Base-by-base conservation (phyloP, 2,329 filamentous ascomycete species). In the Ceratocystiopsis minuta region DNA sequence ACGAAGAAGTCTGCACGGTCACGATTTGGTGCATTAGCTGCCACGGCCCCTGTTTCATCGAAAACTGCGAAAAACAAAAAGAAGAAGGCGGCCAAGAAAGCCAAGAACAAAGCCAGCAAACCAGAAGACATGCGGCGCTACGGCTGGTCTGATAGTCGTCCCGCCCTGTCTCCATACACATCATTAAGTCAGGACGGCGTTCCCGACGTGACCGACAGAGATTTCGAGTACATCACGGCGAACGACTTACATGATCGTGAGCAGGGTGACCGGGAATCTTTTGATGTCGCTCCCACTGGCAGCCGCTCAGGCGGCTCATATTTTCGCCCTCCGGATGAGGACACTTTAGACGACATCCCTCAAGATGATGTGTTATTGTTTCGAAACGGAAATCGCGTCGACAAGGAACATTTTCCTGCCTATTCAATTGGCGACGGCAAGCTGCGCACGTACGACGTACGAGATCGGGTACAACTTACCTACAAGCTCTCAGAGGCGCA, bases 141-240 rank as follows among this genome's bases (percentile, higher is more conserved):
- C 55, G 64, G 66, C 47, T 71, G 66, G 62, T 62, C 63, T 11
- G 54, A 58, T 42, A 42, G 40, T 24, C 43, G 41, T 14, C 40
- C 41, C 41, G n/a, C 24, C 24, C 53, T 71, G 46, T 73, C 68
- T 39, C 68, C 68, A n/a, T 73, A 66, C 51, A 58, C 58, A 44
- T 67, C 68, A 45, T 49, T 61, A 15, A 57, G 61, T 34, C 50
- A 54, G 14, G 63, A 62, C 37, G 63, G 66, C 36, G 59, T 67
- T 11, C 68, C 75, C 17, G 36, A 43, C 49, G 76, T 87, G 45
- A 80, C 74, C 51, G 79, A 85, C 50, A 72, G 78, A 32, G 81
- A 87, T 61, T 88, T 77, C 57, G 79, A 75, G 55, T 87, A 88
- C 63, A 86, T 87, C 54, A 85, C 80, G n/a, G 76, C 77, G 24